Evolutionary conservation across 257 asterid species (phyloP), one percentile per base, ranked within the genome.

Genomic region (Nicotiana knightiana): DNA sequence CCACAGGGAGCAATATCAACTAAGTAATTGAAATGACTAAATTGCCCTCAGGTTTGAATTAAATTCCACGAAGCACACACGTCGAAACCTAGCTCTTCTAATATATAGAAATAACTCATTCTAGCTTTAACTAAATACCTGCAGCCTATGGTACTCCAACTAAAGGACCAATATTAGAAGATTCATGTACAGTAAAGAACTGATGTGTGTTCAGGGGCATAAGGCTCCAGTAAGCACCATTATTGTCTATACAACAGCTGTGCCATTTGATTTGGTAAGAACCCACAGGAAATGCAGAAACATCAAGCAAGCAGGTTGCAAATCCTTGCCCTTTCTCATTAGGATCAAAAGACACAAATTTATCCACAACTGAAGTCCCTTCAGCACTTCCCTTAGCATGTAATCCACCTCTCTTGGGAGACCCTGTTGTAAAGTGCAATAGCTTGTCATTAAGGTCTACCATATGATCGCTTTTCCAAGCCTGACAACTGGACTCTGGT

Each of bases 291-390:
- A 93, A 89, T 58, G 79, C 63, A 18, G 97, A 94, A 57, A 87
- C 85, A 67, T 94, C 95, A 32, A 94, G 94, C 88, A 92, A 89
- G 87, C 97, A 90, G 76, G 94, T 83, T n/a, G 95, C 88, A 82
- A 96, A 90, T 80, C 99, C 98, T 84, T 91, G 98, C 67, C 95
- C 88, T 28, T 87, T 84, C 77, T 84, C 85, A 30, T 89, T 90
- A 21, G 87, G 86, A 53, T 89, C 89, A 80, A 96, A 94, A 76
- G 85, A 67, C 21, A 89, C 84, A 68, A 86, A 93, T 77, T 81
- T 88, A 61, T 81, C 86, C 81, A 82, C 90, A 57, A 62, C 80
- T 76, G 18, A 71, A 48, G 53, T 3, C 32, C 84, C 89, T 57
- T 55, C 76, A 30, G 65, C 65, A 62, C 58, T 82, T 76, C 51